Base-by-base conservation (phyloP, 768 basidiomycete species). In the Brasilioporus rufonigricans region DNA sequence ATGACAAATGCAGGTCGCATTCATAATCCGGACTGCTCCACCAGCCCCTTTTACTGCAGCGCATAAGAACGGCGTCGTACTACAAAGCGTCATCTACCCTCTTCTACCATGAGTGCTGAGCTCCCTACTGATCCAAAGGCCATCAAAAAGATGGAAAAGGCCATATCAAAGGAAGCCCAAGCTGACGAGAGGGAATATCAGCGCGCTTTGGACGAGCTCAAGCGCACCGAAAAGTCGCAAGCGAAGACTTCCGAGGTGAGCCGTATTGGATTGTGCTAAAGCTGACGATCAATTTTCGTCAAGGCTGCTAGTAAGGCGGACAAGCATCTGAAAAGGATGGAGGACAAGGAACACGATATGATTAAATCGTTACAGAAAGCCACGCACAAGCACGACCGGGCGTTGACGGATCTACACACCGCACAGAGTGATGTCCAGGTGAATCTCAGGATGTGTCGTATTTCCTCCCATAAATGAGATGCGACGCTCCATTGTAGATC, bases 321-420 rank as follows among this genome's bases (percentile, higher is more conserved):
- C 41, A 77, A 79, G 61, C 52, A 67, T 6, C 68, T 76, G 55
- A 74, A 75, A 35, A 84, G 82, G 64, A 70, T 78, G 47, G 74
- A 78, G 56, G 75, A 76, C 61, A 71, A 72, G 46, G 83, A 87
- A 65, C 73, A 80, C 57, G 76, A 76, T 56, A 70, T 76, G 5
- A 73, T 78, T n/a, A 74, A 77, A 51, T 74, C 75, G 23, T 67
- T 84, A 45, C 78, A 80, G 65, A 75, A 81, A 48, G 80, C 83
- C 9, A 74, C 76, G 16, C 77, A 82, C 56, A 66, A 73, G 19
- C 83, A 84, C 56, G 78, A 86, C 23, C 61, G 73, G 18, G 79
- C 82, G 2, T 51, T 79, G 19, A 67, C 78, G 16, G 63, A 75
- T 45, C 64, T 77, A 23, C 71, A 72, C 50, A 73, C 65, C 41